phyloP scores from a whole-genome alignment of 2,329 filamentous ascomycete genomes.

The Cladosporium phlei region DNA sequence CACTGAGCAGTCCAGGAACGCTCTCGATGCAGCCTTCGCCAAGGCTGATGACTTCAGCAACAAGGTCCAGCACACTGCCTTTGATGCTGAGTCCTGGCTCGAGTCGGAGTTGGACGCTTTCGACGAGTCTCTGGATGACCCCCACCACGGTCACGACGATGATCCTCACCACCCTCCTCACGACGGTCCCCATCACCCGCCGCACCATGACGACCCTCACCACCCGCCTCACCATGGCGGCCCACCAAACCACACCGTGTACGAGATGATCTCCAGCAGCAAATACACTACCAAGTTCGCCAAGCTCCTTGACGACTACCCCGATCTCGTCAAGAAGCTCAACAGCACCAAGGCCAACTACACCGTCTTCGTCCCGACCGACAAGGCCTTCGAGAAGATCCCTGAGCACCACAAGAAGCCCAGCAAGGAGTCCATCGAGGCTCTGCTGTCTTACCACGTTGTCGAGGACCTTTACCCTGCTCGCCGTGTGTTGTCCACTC shows the following conservation, averaged over 20 bases:
- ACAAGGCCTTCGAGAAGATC: conserved; percentile 68
- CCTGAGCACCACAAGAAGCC: conserved; percentile 56
- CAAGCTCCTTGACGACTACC: conserved; percentile 67
- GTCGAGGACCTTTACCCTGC: conserved; percentile 63
- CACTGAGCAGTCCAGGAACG: conserved; percentile 33
- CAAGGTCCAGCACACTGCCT: conserved; percentile 40
- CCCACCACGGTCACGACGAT: conserved; percentile 16
- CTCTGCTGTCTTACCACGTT: conserved; percentile 70
- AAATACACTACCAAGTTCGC: conserved; percentile 75
- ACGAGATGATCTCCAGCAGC: conserved; percentile 69
- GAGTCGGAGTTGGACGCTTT: conserved; percentile 30
- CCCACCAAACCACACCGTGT: conserved; percentile 66
- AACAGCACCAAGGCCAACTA: conserved; percentile 71
- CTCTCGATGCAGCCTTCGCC: conserved; percentile 42
- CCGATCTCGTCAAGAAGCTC: conserved; percentile 65
- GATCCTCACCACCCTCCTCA: conserved; percentile 24
- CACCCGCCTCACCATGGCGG: conserved; percentile 38
- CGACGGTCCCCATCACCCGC: conserved; percentile 26
- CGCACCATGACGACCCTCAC: conserved; percentile 28
- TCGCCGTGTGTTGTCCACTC: conserved; percentile 59
- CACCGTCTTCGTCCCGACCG: conserved; percentile 75
- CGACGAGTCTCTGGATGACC: conserved; percentile 32
- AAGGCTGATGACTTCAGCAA: conserved; percentile 38
- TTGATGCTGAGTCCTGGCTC: conserved; percentile 47
- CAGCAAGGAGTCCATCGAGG: conserved; percentile 64